Evolutionary conservation across 257 asterid species (phyloP).

Genomic region (Capsicum baccatum): DNA sequence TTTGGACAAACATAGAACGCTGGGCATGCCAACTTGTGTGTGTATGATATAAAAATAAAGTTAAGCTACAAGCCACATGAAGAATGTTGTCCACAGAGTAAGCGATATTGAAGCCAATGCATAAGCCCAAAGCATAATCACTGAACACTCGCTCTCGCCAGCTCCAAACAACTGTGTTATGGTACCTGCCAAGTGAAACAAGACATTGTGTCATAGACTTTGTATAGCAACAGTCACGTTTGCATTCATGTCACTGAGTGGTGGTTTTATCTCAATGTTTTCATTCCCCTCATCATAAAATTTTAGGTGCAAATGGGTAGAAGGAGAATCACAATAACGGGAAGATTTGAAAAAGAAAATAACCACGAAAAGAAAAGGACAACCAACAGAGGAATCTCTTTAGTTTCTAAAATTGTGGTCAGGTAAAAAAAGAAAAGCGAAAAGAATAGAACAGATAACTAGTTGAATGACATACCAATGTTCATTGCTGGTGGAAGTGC

Average conservation of each 20-base stretch:
- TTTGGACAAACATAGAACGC: background rate
- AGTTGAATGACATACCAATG: slow-evolving; percentile 54
- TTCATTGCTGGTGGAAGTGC: slow-evolving; percentile 94
- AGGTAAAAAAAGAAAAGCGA: background rate
- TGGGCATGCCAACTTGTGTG: background rate
- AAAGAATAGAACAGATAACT: background rate
- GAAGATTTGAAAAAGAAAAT: background rate
- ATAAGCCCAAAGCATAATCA: slow-evolving; percentile 77
- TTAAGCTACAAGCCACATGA: slow-evolving; percentile 65
- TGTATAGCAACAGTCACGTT: background rate
- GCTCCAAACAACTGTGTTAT: slow-evolving; percentile 78
- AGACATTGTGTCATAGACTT: background rate
- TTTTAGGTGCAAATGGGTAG: too few relatives aligned
- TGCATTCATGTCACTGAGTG: background rate
- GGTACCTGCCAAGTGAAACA: slow-evolving; percentile 50
- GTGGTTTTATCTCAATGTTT: background rate
- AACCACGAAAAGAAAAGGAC: too few relatives aligned
- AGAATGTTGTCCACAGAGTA: slow-evolving; percentile 74
- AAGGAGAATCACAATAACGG: background rate
- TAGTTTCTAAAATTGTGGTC: background rate
- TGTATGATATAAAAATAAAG: background rate
- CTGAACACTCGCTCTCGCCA: slow-evolving; percentile 89
- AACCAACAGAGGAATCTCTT: background rate
- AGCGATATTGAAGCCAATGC: slow-evolving; percentile 70
- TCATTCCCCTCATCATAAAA: too few relatives aligned